Conservation (phyloP, 2,329 filamentous ascomycete species). For the Exophiala dermatitidis region DNA sequence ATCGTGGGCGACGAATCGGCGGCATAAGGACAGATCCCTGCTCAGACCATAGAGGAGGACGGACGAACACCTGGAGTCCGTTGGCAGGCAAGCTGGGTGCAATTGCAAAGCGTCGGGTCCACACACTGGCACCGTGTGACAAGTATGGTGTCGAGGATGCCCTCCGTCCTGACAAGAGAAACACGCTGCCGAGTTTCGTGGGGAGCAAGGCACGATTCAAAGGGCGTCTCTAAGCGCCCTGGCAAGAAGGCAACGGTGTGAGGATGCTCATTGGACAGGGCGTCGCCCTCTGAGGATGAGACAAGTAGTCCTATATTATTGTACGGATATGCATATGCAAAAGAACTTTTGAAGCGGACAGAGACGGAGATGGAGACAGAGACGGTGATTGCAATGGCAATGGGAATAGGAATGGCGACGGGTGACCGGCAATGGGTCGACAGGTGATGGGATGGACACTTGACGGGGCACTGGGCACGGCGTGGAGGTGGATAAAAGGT, state of each 20-base stretch:
- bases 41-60: constrained; percentile 10
- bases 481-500: neutral
- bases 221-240: constrained; percentile 17
- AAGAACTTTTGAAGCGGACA: too few species aligned
- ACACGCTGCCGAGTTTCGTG: constrained; percentile 3
- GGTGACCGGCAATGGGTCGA: neutral
- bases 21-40: constrained; percentile 10
- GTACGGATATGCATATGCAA: too few species aligned
- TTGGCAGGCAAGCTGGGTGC: constrained; percentile 23
- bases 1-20: constrained; percentile 17
- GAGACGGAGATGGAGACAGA: too few species aligned
- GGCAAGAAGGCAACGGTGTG: neutral
- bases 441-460: neutral
- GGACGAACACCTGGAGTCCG: constrained; percentile 19
- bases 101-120: constrained; percentile 4
- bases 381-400: too few species aligned
- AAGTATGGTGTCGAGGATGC: constrained; percentile 4
- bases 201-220: constrained; percentile 2
- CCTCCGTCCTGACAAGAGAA: constrained; percentile 5
- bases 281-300: neutral
- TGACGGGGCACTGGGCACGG: neutral
- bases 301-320: too few species aligned
- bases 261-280: neutral
- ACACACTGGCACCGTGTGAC: constrained; percentile 8
- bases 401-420: neutral